These are phyloP conservation scores for Mortierella antarctica DNA, from an alignment of 192 early-diverging fungal species.

Conservation along the genomic window DNA sequence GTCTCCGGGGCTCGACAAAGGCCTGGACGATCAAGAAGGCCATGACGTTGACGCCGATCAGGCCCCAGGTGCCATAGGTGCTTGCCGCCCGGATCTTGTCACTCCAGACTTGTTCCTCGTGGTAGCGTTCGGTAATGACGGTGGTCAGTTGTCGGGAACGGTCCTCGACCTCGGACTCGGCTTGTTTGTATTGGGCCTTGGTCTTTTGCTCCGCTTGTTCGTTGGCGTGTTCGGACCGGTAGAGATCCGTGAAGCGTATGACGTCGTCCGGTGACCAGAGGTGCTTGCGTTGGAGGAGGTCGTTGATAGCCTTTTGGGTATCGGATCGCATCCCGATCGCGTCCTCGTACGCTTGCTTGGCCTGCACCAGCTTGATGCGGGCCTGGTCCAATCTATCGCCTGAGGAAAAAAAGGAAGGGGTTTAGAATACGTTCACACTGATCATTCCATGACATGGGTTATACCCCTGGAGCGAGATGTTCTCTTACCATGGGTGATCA, in stretches of 20 bases:
- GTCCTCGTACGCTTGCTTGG: slow-evolving; percentile 68
- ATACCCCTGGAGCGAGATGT: not conserved
- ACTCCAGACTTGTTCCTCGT: slow-evolving; percentile 88
- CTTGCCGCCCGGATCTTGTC: slow-evolving; percentile 84
- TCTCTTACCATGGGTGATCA: slow-evolving; percentile 64
- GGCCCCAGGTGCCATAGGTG: slow-evolving; percentile 82
- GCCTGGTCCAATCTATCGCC: slow-evolving; percentile 36
- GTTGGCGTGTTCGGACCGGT: slow-evolving; percentile 76
- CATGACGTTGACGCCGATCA: slow-evolving; percentile 66
- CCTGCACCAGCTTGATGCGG: slow-evolving; percentile 28
- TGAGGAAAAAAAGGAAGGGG: not conserved
- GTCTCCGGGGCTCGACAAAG: slow-evolving; percentile 78
- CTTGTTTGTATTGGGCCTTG: slow-evolving; percentile 59
- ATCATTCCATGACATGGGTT: not conserved
- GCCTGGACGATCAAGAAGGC: slow-evolving; percentile 77
- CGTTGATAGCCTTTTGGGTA: slow-evolving; percentile 82
- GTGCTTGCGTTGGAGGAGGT: slow-evolving; percentile 81
- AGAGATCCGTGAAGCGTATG: slow-evolving; percentile 78
- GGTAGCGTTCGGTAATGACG: slow-evolving; percentile 81
- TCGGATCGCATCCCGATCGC: slow-evolving; percentile 65
- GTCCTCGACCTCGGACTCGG: slow-evolving; percentile 72
- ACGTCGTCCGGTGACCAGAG: slow-evolving; percentile 81
- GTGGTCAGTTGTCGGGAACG: slow-evolving; percentile 70
- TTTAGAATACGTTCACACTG: not conserved
- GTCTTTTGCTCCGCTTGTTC: slow-evolving; percentile 60